These are phyloP conservation scores for Chlorella sp. DNA, from an alignment of 139 green algal genomes.

Conservation along the genomic window DNA sequence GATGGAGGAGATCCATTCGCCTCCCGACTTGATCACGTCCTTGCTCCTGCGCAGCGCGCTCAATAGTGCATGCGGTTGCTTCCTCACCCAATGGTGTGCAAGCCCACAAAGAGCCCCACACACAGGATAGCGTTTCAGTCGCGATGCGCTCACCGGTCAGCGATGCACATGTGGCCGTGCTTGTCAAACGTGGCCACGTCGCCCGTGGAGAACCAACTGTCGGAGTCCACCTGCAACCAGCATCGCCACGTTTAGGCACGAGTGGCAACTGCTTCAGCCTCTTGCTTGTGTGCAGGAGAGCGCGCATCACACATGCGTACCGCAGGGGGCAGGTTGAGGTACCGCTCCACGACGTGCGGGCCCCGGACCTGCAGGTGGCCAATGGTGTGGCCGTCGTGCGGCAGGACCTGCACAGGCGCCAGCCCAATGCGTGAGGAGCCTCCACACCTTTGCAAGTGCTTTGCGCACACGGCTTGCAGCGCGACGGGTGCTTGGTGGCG, in stretches of 20 bases:
- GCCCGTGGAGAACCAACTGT: constrained; percentile 68
- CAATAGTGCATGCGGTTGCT: too few species aligned
- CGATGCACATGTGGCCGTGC: constrained; percentile 61
- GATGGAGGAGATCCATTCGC: constrained; percentile 46
- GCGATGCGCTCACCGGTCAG: too few species aligned
- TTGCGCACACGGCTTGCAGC: not conserved
- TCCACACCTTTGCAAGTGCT: not conserved
- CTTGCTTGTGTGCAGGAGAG: too few species aligned
- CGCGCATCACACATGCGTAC: too few species aligned
- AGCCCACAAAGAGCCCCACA: too few species aligned
- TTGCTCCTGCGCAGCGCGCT: too few species aligned
- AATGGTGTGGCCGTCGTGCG: constrained; percentile 38
- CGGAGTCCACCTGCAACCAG: constrained; percentile 12
- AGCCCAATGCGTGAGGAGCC: not conserved
- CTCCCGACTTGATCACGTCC: constrained; percentile 76
- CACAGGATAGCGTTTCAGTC: too few species aligned
- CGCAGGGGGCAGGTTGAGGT: constrained; percentile 50
- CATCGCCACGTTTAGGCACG: too few species aligned
- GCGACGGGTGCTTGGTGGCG: not conserved
- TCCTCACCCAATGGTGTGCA: too few species aligned
- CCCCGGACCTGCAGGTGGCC: constrained; percentile 71
- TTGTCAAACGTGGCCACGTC: constrained; percentile 72
- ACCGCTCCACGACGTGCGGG: constrained; percentile 39
- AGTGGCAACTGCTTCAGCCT: too few species aligned
- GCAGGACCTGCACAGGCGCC: not conserved